Base-by-base conservation (phyloP, 2,329 filamentous ascomycete genomes). In the Exserohilum rostratum region DNA sequence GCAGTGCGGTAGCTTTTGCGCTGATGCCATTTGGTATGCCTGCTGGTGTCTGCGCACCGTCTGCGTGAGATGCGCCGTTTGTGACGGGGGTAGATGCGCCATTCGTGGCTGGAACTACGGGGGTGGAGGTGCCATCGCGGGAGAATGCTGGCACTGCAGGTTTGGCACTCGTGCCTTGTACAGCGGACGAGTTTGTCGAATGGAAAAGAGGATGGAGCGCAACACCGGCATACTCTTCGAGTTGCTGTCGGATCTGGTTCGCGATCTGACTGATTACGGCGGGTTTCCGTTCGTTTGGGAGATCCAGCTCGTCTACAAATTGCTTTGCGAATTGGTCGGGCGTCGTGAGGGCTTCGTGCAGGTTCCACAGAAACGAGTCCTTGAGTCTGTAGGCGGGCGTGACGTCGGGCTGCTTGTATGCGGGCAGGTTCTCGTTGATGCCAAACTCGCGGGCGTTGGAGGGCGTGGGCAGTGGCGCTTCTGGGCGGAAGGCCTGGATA, bases 351-450 rank as follows among this genome's bases (percentile, higher is more conserved):
- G 91, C 90, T 78, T 99, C 95, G 76, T 98, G 93, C 12, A 99
- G 82, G 68, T 99, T 99, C 95, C 95, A 99, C 47, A 97, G 79
- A 68, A 99, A 98, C n/a, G 90, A 89, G 67, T 99, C 95, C 68
- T 96, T 92, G 53, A 99, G 82, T 59, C 95, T 87, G 76, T 92
- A 97, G 3, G 91, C 89, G 0, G 92, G 87, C 12, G 92, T 92
- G 57, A 85, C 77, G 58, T 97, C 93, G 50, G 89, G 89, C 50
- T 84, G 82, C 67, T 88, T 88, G 78, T 96, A 97, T 51, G 92
- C 87, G 12, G 91, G 88, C 46, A 90, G 80, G 5, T 85, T 86
- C 55, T 89, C 86, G 69, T 96, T 90, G 64, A 88, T 84, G 13
- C 82, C 80, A 53, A 80, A 80, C 54, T 83, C 82, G 51, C 77